Base-by-base conservation (phyloP, 257 asterid species). In the Verbena officinalis region DNA sequence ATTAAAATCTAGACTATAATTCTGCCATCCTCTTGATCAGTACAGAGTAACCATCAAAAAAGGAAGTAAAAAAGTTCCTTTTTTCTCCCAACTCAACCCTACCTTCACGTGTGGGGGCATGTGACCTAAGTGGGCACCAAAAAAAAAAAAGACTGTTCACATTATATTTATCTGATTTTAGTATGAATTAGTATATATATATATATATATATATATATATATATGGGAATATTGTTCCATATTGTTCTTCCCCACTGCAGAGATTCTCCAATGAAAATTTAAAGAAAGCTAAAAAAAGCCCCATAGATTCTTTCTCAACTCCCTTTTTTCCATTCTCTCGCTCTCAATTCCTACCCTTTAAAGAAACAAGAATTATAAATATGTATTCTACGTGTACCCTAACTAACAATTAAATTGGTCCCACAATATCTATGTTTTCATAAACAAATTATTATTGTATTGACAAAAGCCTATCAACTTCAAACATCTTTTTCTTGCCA, bases 341-440 rank as follows among this genome's bases (percentile, higher is more conserved):
- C 33, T 42, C 13, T 34, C 57, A 20, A 27, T 23, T 2, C 51
- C 24, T 7, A 13, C 51, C 71, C 16, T 62, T 54, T 2, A 22
- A 38, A 20, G 33, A 13, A 45, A 64, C 40, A 58, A 65, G 59
- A 57, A 58, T 14, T 7, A 27, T 9, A 22, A 59, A 60, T 43
- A 48, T 54, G 1, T n/a, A n/a, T 62, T 48, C 44, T 71, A 74
- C 61, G 59, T 74, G 78, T 69, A 65, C 42, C 79, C 73, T 44
- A 61, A 56, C 61, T 59, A 45, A 69, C 72, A 52, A 24, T 62
- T 65, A 31, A 38, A 27, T 31, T 73, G 82, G 65, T 65, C 90
- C 90, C 88, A 79, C 85, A 73, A 72, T 81, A 83, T 81, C 89
- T 78, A 75, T 79, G 80, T 81, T 79, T 84, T 59, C 51, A 75